A percentile compares a stretch with the other conserved stretches of the same genome.
Conservation (phyloP, 768 basidiomycete genomes). For the Xerocomellus chrysenteron region DNA sequence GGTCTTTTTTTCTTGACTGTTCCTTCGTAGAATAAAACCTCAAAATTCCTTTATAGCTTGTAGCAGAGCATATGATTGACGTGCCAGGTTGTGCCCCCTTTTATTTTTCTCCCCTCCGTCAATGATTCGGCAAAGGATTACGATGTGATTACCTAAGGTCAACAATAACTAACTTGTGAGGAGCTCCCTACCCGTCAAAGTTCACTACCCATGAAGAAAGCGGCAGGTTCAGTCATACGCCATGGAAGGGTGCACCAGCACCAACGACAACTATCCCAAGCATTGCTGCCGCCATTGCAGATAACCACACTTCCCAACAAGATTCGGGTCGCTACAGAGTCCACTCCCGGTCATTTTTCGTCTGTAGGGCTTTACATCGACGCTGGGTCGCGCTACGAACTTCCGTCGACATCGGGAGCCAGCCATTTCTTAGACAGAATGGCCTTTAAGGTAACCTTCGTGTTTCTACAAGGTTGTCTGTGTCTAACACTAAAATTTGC, state of each 20-base stretch:
- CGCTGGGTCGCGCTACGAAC: constrained; percentile 90
- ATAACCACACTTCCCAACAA: constrained; percentile 90
- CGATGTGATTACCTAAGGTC: neutral
- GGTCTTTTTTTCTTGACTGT: constrained; percentile 34
- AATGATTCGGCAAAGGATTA: neutral
- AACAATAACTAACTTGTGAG: neutral
- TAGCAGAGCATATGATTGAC: no score
- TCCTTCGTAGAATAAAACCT: neutral
- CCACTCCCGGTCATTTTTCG: constrained; percentile 90
- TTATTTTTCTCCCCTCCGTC: neutral
- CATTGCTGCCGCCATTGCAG: constrained; percentile 41
- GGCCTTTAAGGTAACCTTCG: constrained; percentile 83
- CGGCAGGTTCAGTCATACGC: constrained; percentile 38
- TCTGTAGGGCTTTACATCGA: constrained; percentile 92
- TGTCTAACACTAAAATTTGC: constrained; percentile 2
- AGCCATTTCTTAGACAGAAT: constrained; percentile 93
- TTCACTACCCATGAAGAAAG: constrained; percentile 39
- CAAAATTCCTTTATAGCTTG: no score
- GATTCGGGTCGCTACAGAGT: constrained; percentile 88
- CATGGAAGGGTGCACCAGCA: constrained; percentile 29
- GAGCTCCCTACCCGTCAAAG: neutral
- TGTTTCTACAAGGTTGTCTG: neutral
- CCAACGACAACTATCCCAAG: constrained; percentile 27
- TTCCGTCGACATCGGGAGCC: constrained; percentile 65
- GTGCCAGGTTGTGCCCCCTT: neutral